phyloP scores from a whole-genome alignment of 78 protist species.

The Dictyostelium intermedium region DNA sequence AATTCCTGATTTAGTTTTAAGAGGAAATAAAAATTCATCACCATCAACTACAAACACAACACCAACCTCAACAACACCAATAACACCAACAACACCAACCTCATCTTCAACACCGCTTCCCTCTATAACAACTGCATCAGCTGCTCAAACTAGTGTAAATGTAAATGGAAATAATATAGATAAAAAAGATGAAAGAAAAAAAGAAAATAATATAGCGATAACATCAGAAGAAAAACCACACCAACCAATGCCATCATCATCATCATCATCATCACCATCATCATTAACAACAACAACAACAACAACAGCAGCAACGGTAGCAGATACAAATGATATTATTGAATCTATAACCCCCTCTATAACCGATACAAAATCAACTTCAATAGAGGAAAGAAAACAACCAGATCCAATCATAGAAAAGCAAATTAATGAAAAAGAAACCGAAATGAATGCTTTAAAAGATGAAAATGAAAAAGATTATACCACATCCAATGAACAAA shows the following conservation, averaged over 20 bases:
- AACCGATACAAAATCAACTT: neutral
- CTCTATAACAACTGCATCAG: neutral
- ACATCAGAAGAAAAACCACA: neutral
- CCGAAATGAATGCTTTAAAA: neutral
- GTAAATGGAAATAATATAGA: no score
- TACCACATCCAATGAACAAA: no score
- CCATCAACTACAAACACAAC: neutral
- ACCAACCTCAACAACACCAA: neutral
- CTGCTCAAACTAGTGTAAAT: no score
- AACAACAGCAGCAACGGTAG: neutral
- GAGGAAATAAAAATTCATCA: neutral
- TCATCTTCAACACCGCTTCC: neutral
- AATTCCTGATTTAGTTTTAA: slow-evolving; percentile 1
- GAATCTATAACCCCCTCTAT: neutral
- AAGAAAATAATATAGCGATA: neutral
- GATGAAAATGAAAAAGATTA: neutral
- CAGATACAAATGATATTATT: neutral
- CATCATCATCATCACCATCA: neutral
- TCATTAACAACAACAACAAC: neutral
- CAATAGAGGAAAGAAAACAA: neutral
- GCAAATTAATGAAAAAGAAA: neutral
- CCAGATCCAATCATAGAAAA: neutral
- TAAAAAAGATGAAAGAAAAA: no score
- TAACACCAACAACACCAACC: neutral
- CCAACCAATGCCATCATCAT: no score